phyloP scores from a whole-genome alignment of 805 yeast species.

The Barnettozyma botsteinii region DNA sequence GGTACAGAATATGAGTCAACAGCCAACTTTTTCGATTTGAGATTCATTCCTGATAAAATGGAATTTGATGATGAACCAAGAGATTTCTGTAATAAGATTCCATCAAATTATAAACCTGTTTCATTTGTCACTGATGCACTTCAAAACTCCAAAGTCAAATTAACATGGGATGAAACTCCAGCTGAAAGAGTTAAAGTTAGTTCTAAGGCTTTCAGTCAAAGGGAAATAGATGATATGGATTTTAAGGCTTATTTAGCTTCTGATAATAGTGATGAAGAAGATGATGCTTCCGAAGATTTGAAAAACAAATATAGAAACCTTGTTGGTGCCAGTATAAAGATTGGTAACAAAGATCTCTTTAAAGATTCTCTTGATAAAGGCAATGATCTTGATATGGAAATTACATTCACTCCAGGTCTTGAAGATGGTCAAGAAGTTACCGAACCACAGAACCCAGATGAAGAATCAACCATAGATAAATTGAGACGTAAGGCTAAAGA shows the following conservation, averaged over 20 bases:
- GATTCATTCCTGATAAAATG: slow-evolving; percentile 93
- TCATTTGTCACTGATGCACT: slow-evolving; percentile 89
- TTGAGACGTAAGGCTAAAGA: slow-evolving; percentile 88
- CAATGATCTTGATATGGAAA: slow-evolving; percentile 85
- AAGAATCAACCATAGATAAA: slow-evolving; percentile 72
- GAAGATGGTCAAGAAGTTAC: slow-evolving; percentile 29
- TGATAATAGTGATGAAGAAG: slow-evolving; percentile 56
- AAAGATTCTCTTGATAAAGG: slow-evolving; percentile 42
- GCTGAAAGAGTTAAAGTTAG: slow-evolving; percentile 75
- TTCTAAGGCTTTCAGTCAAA: slow-evolving; percentile 75
- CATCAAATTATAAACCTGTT: slow-evolving; percentile 72
- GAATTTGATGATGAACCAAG: slow-evolving; percentile 72
- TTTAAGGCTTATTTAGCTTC: slow-evolving; percentile 88
- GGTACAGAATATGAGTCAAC: slow-evolving; percentile 95
- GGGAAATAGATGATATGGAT: slow-evolving; percentile 87
- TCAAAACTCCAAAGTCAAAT: slow-evolving; percentile 91
- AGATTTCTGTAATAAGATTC: slow-evolving; percentile 68
- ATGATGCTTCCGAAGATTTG: slow-evolving; percentile 27
- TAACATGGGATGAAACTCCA: slow-evolving; percentile 99
- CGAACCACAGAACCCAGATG: slow-evolving; percentile 30
- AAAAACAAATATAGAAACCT: slow-evolving; percentile 60
- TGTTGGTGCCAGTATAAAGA: slow-evolving; percentile 36
- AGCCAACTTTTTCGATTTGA: slow-evolving; percentile 85
- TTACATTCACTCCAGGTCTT: slow-evolving; percentile 89
- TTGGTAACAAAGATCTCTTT: slow-evolving; percentile 32